These are phyloP conservation scores for Teratosphaeria pseudoeucalypti DNA, from an alignment of 2,329 filamentous ascomycete genomes.

Conservation along the genomic window DNA sequence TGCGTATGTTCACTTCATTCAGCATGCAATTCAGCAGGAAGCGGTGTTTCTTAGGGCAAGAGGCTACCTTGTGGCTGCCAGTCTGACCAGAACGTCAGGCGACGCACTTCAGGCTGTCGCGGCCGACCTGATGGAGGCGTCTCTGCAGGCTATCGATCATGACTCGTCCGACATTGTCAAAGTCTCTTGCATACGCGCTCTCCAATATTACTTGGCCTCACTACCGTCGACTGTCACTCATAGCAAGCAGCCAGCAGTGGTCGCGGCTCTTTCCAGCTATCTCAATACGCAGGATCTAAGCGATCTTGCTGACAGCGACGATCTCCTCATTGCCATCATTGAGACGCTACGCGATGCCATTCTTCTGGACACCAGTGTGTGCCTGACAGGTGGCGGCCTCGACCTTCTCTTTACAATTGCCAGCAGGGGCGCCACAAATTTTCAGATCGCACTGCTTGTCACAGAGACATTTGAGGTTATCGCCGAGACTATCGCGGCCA, in stretches of 20 bases:
- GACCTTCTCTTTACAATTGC: slow-evolving; percentile 81
- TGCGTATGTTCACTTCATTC: slow-evolving; percentile 70
- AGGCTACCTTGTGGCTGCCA: slow-evolving; percentile 76
- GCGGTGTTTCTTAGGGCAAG: slow-evolving; percentile 74
- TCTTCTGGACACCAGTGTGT: slow-evolving; percentile 63
- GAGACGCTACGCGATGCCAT: slow-evolving; percentile 80
- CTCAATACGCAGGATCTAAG: slow-evolving; percentile 68
- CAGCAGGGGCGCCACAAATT: slow-evolving; percentile 78
- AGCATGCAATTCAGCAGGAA: slow-evolving; percentile 60
- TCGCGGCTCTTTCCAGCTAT: slow-evolving; percentile 57
- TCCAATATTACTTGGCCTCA: slow-evolving; percentile 57
- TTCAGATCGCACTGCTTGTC: slow-evolving; percentile 79
- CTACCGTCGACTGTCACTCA: slow-evolving; percentile 41
- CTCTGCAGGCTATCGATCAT: slow-evolving; percentile 62
- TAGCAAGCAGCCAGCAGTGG: slow-evolving; percentile 51
- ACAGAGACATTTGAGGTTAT: slow-evolving; percentile 88
- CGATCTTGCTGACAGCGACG: slow-evolving; percentile 80
- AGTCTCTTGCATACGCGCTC: slow-evolving; percentile 77
- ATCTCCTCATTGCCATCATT: slow-evolving; percentile 80
- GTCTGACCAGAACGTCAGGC: slow-evolving; percentile 60
- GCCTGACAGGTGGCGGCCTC: slow-evolving; percentile 63
- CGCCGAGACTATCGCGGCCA: slow-evolving; percentile 55
- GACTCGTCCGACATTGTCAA: slow-evolving; percentile 83
- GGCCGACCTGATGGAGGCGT: slow-evolving; percentile 56
- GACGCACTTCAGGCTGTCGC: slow-evolving; percentile 45